Percentiles rank a stretch among this genome's conserved stretches.
Conservation (phyloP, 2,329 filamentous ascomycete genomes). For the Ophidiomyces ophidiicola region DNA sequence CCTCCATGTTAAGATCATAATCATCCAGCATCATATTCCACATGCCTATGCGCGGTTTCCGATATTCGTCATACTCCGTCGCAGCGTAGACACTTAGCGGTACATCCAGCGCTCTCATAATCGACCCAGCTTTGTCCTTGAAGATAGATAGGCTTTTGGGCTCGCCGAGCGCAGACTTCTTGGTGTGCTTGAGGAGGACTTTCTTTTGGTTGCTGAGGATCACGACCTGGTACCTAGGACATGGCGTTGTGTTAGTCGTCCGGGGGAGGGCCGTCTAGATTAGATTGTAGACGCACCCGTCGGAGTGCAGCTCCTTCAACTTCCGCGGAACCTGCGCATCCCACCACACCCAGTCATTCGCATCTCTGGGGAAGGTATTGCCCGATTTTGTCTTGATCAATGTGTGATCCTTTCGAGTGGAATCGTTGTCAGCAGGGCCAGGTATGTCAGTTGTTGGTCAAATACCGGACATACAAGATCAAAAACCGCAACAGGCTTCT, state of each 20-base stretch:
- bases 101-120: conserved; percentile 56
- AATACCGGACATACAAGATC: conserved; percentile 31
- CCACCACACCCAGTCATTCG: conserved; percentile 93
- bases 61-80: conserved; percentile 65
- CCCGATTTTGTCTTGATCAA: conserved; percentile 69
- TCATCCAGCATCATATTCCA: conserved; percentile 60
- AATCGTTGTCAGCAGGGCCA: neutral
- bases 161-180: conserved; percentile 56
- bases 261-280: neutral
- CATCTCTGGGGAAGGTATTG: conserved; percentile 59
- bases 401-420: conserved; percentile 59
- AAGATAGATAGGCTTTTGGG: conserved; percentile 63
- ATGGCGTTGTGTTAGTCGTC: neutral
- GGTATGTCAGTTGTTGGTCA: neutral
- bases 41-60: conserved; percentile 83
- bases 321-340: conserved; percentile 54
- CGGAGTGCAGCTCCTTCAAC: conserved; percentile 55
- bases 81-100: conserved; percentile 77
- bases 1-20: conserved; percentile 42
- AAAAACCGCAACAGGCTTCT: conserved; percentile 34
- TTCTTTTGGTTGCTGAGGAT: conserved; percentile 85
- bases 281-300: conserved; percentile 43
- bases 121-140: conserved; percentile 62
- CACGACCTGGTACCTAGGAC: conserved; percentile 54
- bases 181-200: conserved; percentile 58